Base-by-base conservation (phyloP, 768 basidiomycete species). In the Tylopilus plumbeoviolaceoides region DNA sequence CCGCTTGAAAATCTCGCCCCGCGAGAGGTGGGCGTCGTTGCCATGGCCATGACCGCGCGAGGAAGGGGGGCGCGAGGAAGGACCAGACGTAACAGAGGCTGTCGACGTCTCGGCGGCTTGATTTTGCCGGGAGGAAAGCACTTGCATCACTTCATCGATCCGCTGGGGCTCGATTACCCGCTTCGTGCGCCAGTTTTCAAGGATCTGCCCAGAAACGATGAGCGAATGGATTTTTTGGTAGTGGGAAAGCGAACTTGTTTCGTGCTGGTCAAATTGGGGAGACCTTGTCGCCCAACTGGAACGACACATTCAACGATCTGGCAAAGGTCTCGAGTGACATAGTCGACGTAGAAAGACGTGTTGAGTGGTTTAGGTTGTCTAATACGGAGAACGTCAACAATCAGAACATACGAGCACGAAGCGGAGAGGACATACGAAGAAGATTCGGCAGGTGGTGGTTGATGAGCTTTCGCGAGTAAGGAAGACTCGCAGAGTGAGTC, bases 161-260 rank as follows among this genome's bases (percentile, higher is more conserved):
- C 80, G 81, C 62, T 85, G 82, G 1, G 89, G 83, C 54, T 92
- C 89, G 25, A 95, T 74, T 14, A 93, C 80, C 18, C 92, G 83
- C 70, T 94, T 92, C 54, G 77, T 85, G 38, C 91, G 75, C 91
- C 93, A 95, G 58, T 80, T 91, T 67, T 94, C 90, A n/a, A 97
- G 77, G 27, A 95, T 91, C 93, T 48, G 17, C n/a, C n/a, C 8
- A 8, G 31, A 33, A 12, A 33, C 7, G 11, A 12, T 38, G 27
- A 28, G n/a, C 27, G 27, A 28, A 28, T 28, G 27, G 27, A 28
- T 8, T 5, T 28, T 28, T 28, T 11, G 4, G 7, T 11, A 8
- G 1, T 11, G 11, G 9, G 12, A n/a, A 7, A 65, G 79, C 9
- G 23, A 47, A 89, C 93, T 77, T 95, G 92, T 64, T 85, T 89